Conservation (phyloP, 257 asterid species). For the Nicotiana attenuata region DNA sequence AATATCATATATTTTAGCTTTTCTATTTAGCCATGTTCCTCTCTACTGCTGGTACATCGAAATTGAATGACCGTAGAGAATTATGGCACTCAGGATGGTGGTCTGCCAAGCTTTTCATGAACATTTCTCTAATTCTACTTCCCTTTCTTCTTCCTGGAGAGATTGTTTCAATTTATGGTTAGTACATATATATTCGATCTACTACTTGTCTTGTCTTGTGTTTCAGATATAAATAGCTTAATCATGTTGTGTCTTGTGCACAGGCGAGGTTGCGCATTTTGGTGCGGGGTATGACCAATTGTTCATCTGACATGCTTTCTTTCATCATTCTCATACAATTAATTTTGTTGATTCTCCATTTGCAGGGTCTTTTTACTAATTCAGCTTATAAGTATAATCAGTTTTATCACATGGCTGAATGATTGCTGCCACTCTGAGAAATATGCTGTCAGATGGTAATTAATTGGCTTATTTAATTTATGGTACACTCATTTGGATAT, state of each 20-base stretch:
- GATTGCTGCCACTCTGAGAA: slow-evolving; percentile 39
- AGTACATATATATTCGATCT: background rate
- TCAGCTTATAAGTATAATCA: slow-evolving; percentile 45
- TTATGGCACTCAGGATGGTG: slow-evolving; percentile 52
- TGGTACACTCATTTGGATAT: background rate
- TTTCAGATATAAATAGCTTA: background rate
- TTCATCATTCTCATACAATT: background rate
- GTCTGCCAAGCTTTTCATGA: slow-evolving; percentile 37
- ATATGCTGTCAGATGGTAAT: slow-evolving; percentile 40
- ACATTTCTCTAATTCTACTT: slow-evolving; percentile 23
- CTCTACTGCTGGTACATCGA: slow-evolving; percentile 47
- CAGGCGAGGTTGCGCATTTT: slow-evolving; percentile 50
- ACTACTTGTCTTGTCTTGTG: background rate
- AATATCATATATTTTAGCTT: slow-evolving; percentile 21
- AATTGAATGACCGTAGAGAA: slow-evolving; percentile 37
- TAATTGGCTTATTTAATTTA: background rate
- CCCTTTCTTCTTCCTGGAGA: slow-evolving; percentile 38
- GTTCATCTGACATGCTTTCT: background rate
- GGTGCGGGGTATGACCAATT: slow-evolving; percentile 43
- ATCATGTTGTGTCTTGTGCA: slow-evolving; percentile 4
- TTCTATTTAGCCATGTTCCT: slow-evolving; percentile 48
- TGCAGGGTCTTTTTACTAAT: slow-evolving; percentile 46
- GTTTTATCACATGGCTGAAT: slow-evolving; percentile 49
- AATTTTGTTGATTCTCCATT: background rate
- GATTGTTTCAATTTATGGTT: slow-evolving; percentile 35